Evolutionary conservation across 2,329 filamentous ascomycete genomes (phyloP).

Genomic region (Verticillium alfalfae): DNA sequence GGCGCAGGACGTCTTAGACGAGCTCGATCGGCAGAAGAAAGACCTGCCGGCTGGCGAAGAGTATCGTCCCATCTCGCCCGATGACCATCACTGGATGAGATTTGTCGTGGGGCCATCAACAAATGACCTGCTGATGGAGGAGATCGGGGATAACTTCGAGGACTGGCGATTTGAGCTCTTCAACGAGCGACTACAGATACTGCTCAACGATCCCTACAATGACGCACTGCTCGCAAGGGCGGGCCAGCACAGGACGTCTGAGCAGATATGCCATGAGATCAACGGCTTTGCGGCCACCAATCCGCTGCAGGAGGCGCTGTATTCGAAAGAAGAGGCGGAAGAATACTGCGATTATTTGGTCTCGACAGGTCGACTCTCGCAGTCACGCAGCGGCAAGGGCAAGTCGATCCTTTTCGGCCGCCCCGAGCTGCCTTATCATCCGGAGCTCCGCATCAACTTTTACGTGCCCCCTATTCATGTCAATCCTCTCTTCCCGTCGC

Average conservation of each 20-base stretch:
- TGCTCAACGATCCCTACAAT: slow-evolving; percentile 22
- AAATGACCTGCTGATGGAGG: slow-evolving; percentile 16
- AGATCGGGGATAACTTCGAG: slow-evolving; percentile 11
- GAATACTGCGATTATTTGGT: background rate
- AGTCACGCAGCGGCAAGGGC: background rate
- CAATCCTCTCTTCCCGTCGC: background rate
- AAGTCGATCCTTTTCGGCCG: slow-evolving; percentile 18
- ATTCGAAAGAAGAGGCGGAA: background rate
- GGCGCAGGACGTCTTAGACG: background rate
- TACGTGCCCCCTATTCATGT: background rate
- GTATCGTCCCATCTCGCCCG: background rate
- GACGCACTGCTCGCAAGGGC: slow-evolving; percentile 15
- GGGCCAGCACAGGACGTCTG: slow-evolving; percentile 9
- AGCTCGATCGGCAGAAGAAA: background rate
- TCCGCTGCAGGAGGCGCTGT: background rate
- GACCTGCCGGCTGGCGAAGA: background rate
- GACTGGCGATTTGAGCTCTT: slow-evolving; percentile 20
- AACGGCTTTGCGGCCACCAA: slow-evolving; percentile 5
- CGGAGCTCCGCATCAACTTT: slow-evolving; percentile 23
- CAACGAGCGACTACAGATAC: slow-evolving; percentile 20
- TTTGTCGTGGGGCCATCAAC: slow-evolving; percentile 11
- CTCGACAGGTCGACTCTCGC: background rate
- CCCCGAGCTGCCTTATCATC: slow-evolving; percentile 18
- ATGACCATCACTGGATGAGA: slow-evolving; percentile 7
- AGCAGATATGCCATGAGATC: slow-evolving; percentile 12